Percentiles rank a stretch among this genome's conserved stretches.
Conservation (phyloP, 2,329 filamentous ascomycete species). For the Diaporthe australafricana region DNA sequence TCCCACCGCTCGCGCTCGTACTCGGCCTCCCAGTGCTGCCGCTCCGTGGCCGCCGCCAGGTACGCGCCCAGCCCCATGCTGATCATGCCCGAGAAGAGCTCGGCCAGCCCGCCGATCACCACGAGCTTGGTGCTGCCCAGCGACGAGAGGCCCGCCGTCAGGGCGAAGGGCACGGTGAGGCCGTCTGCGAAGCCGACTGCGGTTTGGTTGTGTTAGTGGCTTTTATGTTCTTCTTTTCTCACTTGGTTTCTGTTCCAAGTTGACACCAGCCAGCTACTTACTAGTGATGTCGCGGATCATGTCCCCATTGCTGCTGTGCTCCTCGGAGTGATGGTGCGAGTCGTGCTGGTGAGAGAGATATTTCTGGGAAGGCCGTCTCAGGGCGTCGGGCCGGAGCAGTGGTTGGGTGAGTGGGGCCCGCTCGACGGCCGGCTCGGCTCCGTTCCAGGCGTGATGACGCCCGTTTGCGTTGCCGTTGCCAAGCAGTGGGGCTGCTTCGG, state of each 20-base stretch:
- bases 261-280: not conserved
- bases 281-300: slow-evolving; percentile 73
- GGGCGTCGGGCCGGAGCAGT: slow-evolving; percentile 32
- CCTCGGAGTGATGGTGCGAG: slow-evolving; percentile 35
- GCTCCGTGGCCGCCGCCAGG: slow-evolving; percentile 72
- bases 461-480: slow-evolving; percentile 18
- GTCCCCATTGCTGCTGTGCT: slow-evolving; percentile 52
- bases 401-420: slow-evolving; percentile 24
- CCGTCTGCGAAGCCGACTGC: slow-evolving; percentile 79
- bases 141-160: slow-evolving; percentile 78
- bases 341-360: slow-evolving; percentile 27
- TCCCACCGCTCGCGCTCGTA: slow-evolving; percentile 57
- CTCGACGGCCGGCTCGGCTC: slow-evolving; percentile 35
- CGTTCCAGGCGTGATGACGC: slow-evolving; percentile 14
- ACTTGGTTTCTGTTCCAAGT: not conserved
- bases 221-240: not conserved
- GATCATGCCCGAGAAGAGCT: slow-evolving; percentile 81
- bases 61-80: slow-evolving; percentile 83
- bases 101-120: slow-evolving; percentile 79
- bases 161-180: slow-evolving; percentile 82
- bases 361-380: slow-evolving; percentile 31
- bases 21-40: slow-evolving; percentile 62
- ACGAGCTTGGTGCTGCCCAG: slow-evolving; percentile 74
- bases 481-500: slow-evolving; percentile 35
- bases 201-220: not conserved